Base-by-base conservation (phyloP, 2,329 filamentous ascomycete genomes). In the Falciphora oryzae region DNA sequence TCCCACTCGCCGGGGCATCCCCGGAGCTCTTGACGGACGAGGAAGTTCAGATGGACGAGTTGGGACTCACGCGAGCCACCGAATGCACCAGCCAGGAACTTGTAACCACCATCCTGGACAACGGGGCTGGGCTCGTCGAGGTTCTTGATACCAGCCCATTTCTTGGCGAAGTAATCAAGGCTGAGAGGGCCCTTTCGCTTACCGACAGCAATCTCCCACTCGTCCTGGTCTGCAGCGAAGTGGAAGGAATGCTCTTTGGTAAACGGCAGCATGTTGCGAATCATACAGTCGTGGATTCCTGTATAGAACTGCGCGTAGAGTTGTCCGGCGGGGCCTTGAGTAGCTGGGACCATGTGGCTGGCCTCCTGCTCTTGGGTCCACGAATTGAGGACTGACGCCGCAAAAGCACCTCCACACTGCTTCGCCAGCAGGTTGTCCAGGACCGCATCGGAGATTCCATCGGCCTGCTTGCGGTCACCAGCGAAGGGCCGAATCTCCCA, bases 1-100 rank as follows among this genome's bases (percentile, higher is more conserved):
- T 59, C 35, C 62, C 62, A 63, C 38, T 63, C 62, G 13, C 62
- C 62, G 3, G 57, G 57, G 57, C 28, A 59, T 10, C 56, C 28
- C 35, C 56, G 53, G 18, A 63, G 62, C 62, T 63, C 62, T 35
- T 63, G 62, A 13, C 25, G 62, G 16, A 44, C 62, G 13, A 63
- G 35, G 62, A 59, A 63, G 7, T 44, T 25, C 25, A 63, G 27
- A 14, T 63, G 57, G 25, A 27, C 10, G 16, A 59, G 32, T 31
- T 63, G 62, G 28, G 62, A 63, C 27, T 50, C 32, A 4, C 14
- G 35, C 4, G 35, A 29, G 56, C 57, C 62, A 27, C 62, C 62
- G 16, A 63, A 63, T 4, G 62, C 62, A 1, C 62, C 62, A n/a
- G 38, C 57, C 5, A 63, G 38, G 38, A 63, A 63, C 16, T 14